Base-by-base conservation (phyloP, 2,329 filamentous ascomycete species). In the Exophiala bonariae region DNA sequence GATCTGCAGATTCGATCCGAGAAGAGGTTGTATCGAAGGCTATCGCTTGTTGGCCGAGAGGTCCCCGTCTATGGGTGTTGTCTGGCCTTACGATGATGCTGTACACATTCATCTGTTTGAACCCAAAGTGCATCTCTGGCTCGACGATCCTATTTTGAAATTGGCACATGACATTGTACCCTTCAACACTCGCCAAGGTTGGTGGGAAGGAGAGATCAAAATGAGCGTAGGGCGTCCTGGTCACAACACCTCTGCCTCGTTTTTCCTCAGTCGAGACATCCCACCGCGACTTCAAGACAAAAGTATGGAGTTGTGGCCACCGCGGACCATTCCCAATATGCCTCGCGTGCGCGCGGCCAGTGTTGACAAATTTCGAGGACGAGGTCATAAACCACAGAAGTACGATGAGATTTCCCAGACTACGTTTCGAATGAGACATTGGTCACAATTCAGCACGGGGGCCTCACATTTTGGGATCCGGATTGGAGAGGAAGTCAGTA, bases 21-120 rank as follows among this genome's bases (percentile, higher is more conserved):
- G 79, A 3, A 76, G 81, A 34, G 86, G 85, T 13, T 84, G 83
- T 58, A 95, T 96, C 46, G 87, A 93, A 67, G 89, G 82, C 3
- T 89, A 91, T 63, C 80, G 85, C 13, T 71, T 96, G 13, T 71
- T 91, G 3, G 88, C 87, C 2, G 78, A 83, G 42, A 77, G 82
- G 42, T 71, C 71, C 1, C 65, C 69, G 18, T 76, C 79, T 5
- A 72, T 71, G 2, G 77, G 82, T 41, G 72, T 83, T 51, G 67
- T 76, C 3, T 95, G 87, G 87, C 69, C 79, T 38, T 77, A 76
- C 49, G 78, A 91, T 48, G 69, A 70, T 10, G 70, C 81, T 14
- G 83, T 89, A 13, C 76, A 85, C 23, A 85, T 95, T 26, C 81
- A 88, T 57, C 76, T 78, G 0, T 95, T 95, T 61, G 69, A 84